These are phyloP conservation scores for Neofusicoccum ribis DNA, from an alignment of 2,329 filamentous ascomycete genomes.

Conservation along the genomic window DNA sequence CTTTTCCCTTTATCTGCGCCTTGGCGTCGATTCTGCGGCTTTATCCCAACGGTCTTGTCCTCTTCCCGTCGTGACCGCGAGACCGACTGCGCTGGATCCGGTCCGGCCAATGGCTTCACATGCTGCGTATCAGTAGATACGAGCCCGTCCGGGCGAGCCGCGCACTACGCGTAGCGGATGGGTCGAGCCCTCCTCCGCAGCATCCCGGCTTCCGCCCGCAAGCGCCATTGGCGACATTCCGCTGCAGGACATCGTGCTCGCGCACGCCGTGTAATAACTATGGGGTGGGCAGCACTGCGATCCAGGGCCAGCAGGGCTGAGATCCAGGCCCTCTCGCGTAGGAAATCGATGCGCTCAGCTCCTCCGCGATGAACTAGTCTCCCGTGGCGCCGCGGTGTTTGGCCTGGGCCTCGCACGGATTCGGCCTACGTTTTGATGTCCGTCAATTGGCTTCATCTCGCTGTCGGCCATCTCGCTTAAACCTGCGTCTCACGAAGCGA, in stretches of 20 bases:
- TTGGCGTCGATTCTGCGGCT: slow-evolving; percentile 7
- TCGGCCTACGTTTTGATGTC: neutral
- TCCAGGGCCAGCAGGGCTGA: too few species aligned
- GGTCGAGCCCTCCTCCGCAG: neutral
- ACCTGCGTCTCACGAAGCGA: slow-evolving; percentile 10
- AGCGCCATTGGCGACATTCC: neutral
- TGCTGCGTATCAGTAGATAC: slow-evolving; percentile 8
- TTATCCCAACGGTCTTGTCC: neutral
- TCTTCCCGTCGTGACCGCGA: neutral
- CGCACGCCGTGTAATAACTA: neutral
- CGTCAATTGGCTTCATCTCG: neutral
- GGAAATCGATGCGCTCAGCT: neutral
- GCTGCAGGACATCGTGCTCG: neutral
- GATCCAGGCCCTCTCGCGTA: too few species aligned
- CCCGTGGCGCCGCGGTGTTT: neutral
- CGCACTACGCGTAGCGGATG: slow-evolving; percentile 2
- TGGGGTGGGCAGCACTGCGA: neutral
- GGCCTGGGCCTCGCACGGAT: neutral
- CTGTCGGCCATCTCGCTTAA: neutral
- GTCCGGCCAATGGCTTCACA: neutral
- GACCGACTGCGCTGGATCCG: neutral
- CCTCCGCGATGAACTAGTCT: neutral
- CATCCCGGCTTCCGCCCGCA: neutral
- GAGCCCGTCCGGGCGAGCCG: slow-evolving; percentile 9
- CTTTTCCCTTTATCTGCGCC: neutral